Evolutionary conservation across 108 stramenopile genomes (phyloP), one percentile per base, ranked within the genome.

Genomic region (Nitzschia palea): DNA sequence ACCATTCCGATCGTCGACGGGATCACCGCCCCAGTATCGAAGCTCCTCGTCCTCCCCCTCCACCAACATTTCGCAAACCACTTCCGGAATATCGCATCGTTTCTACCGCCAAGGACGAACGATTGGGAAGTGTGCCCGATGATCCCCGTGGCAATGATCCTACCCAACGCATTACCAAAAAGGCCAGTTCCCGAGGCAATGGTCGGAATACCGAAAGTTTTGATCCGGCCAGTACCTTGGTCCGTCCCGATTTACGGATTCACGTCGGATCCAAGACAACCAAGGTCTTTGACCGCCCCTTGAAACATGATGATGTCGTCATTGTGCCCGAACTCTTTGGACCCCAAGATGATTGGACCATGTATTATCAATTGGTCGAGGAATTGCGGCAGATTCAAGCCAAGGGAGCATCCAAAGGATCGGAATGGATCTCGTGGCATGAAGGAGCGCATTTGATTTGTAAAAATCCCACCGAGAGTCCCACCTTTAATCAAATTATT

Each of bases 241-340:
- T 89, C 27, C 70, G 93, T 10, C 89, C 93, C 3, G 88, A 83
- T 36, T 35, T 90, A 47, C 71, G 93, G 5, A 66, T 94, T 8
- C 28, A 52, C 55, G 81, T 91, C 23, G 85, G 83, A 1, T 65
- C 61, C 12, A 55, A 50, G 15, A 6, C 44, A 0, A 30, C 35
- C 0, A 44, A 63, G 17, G 47, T 5, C 4, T 88, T 65, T 33
- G 50, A 69, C 35, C 68, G 65, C 33, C 72, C 65, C 9, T 51
- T 94, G 44, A 81, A 80, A 62, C 93, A 94, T 66, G 93, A 94
- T 65, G 89, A 94, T 77, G 88, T 90, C 15, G 86, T 95, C n/a
- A 86, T 95, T 57, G 80, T 95, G 17, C 94, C 94, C 27, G 88
- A 91, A 60, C 72, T 91, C 10, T 95, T 95, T 74, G 90, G 89